Percentiles rank a stretch among this genome's conserved stretches.
Conservation (phyloP, 768 basidiomycete genomes). For the Russula dissimulans region DNA sequence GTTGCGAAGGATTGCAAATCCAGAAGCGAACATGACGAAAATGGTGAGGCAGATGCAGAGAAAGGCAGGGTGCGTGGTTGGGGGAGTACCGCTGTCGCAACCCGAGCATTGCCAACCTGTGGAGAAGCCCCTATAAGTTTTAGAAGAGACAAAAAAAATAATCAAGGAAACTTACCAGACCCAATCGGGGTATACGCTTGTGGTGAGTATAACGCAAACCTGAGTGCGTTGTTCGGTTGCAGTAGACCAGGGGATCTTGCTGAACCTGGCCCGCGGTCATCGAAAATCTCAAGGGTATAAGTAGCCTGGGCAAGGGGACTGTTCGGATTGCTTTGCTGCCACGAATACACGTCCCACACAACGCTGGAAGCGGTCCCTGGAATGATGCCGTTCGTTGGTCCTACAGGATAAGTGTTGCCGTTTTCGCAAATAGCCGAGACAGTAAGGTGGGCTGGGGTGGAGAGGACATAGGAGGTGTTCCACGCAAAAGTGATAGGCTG, state of each 20-base stretch:
- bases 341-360: constrained; percentile 74
- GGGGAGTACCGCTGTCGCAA: constrained; percentile 36
- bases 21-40: constrained; percentile 58
- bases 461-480: constrained; percentile 73
- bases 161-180: constrained; percentile 33
- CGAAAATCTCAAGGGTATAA: constrained; percentile 75
- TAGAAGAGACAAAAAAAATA: not conserved
- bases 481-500: constrained; percentile 82
- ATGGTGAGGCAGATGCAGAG: constrained; percentile 46
- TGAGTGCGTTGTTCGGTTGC: constrained; percentile 54
- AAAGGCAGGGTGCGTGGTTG: constrained; percentile 42
- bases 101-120: constrained; percentile 49
- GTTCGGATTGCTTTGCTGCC: constrained; percentile 52
- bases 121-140: not conserved
- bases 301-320: constrained; percentile 65
- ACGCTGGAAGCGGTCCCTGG: constrained; percentile 61
- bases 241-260: constrained; percentile 54
- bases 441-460: constrained; percentile 65
- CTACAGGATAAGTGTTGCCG: constrained; percentile 84
- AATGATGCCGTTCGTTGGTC: constrained; percentile 63
- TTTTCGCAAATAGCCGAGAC: constrained; percentile 77
- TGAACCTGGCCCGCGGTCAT: constrained; percentile 65
- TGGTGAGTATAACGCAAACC: constrained; percentile 82
- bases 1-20: constrained; percentile 45
- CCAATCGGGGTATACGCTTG: constrained; percentile 57